Evolutionary conservation across 2,329 filamentous ascomycete species (phyloP).

Genomic region (Cadophora sp.): DNA sequence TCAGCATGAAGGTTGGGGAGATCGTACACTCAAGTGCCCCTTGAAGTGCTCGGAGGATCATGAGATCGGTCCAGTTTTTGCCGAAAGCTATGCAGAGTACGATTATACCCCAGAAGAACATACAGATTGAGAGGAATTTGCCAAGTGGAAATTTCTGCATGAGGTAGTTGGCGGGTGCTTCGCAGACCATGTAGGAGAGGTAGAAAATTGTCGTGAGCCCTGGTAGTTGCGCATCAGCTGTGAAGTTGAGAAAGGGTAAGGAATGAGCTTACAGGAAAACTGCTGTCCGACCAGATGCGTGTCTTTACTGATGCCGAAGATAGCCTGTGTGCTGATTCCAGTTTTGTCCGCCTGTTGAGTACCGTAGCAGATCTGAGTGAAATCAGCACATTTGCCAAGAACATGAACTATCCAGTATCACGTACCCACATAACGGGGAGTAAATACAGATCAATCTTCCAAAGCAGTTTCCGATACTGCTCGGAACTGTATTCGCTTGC

Average conservation of each 20-base stretch:
- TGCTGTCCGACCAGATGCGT: conserved; percentile 13
- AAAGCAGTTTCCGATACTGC: conserved; percentile 7
- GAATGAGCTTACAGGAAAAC: background rate
- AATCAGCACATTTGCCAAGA: background rate
- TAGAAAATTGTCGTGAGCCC: conserved; percentile 2
- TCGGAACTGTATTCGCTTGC: conserved; percentile 3
- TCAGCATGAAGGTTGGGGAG: conserved; percentile 44
- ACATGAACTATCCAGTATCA: background rate
- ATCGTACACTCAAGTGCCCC: conserved; percentile 39
- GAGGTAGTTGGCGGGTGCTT: background rate
- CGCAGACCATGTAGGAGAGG: conserved; percentile 3
- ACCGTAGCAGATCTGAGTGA: conserved; percentile 3
- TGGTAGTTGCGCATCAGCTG: background rate
- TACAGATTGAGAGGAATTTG: conserved; percentile 5
- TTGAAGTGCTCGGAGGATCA: conserved; percentile 39
- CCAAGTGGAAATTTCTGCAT: conserved; percentile 3
- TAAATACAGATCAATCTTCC: background rate
- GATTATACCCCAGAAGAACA: conserved; percentile 11
- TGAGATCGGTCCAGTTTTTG: conserved; percentile 33
- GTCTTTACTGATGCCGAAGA: conserved; percentile 14
- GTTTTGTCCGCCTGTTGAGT: conserved; percentile 7
- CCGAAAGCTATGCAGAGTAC: conserved; percentile 19
- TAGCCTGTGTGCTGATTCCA: background rate
- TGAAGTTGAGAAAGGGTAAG: background rate
- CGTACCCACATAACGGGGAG: background rate